phyloP scores from a whole-genome alignment of 495 filamentous ascomycete genomes.

The Aspergillus leporis region DNA sequence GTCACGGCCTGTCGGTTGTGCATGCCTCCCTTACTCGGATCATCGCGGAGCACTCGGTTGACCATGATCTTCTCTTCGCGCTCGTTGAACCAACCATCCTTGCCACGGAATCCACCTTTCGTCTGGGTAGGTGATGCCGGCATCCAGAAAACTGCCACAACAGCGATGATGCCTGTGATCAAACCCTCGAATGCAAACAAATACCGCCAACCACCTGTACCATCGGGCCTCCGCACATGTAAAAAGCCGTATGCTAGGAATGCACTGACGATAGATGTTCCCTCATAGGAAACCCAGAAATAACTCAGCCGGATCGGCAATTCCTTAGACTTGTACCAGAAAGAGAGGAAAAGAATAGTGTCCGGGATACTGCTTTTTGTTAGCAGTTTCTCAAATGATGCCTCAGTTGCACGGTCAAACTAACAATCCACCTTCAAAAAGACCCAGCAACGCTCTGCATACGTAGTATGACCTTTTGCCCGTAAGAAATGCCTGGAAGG shows the following conservation, averaged over 20 bases:
- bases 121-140: conserved; percentile 74
- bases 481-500: conserved; percentile 64
- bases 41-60: conserved; percentile 73
- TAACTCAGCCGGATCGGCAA: conserved; percentile 64
- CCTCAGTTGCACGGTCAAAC: conserved; percentile 10
- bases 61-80: conserved; percentile 69
- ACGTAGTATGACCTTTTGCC: conserved; percentile 63
- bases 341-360: conserved; percentile 68
- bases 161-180: conserved; percentile 62
- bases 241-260: conserved; percentile 74
- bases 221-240: conserved; percentile 60
- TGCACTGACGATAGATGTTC: conserved; percentile 64
- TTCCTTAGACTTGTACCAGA: conserved; percentile 73
- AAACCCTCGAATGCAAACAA: conserved; percentile 59
- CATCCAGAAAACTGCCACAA: conserved; percentile 67
- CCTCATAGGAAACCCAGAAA: conserved; percentile 72
- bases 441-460: conserved; percentile 64
- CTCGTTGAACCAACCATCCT: conserved; percentile 71
- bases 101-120: conserved; percentile 64
- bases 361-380: conserved; percentile 39
- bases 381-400: neutral
- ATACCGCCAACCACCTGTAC: conserved; percentile 70
- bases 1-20: conserved; percentile 63
- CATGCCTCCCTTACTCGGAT: conserved; percentile 66
- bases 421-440: conserved; percentile 75